A percentile compares a stretch with the other conserved stretches of the same genome.
Conservation (phyloP, 768 basidiomycete genomes). For the Suillus brevipes region DNA sequence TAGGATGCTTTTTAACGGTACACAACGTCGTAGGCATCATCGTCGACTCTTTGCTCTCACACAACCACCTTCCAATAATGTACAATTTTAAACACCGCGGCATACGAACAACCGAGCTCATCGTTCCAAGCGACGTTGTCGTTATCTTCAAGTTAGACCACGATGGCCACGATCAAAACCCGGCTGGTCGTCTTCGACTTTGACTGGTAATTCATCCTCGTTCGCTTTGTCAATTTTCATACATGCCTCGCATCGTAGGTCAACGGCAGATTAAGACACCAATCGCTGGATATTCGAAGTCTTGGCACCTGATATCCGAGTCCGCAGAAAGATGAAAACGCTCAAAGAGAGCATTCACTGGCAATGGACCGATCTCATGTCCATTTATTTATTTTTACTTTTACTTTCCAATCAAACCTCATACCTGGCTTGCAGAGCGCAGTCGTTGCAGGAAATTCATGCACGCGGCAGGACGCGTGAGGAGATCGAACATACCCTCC, state of each 20-base stretch:
- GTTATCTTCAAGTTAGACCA: conserved; percentile 3
- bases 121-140: background rate
- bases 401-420: background rate
- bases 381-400: conserved; percentile 32
- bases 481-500: conserved; percentile 77
- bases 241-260: conserved; percentile 47
- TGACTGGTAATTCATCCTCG: conserved; percentile 68
- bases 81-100: conserved; percentile 13
- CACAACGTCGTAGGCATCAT: conserved; percentile 76
- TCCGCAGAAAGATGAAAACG: conserved; percentile 78
- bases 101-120: background rate
- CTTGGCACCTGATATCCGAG: conserved; percentile 76
- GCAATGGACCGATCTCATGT: conserved; percentile 99
- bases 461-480: conserved; percentile 64
- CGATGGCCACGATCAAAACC: conserved; percentile 35
- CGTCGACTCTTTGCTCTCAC: conserved; percentile 16
- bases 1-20: conserved; percentile 78
- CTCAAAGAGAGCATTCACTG: conserved; percentile 71
- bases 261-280: conserved; percentile 92
- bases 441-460: conserved; percentile 70
- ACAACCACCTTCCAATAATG: conserved; percentile 8
- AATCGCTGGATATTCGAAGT: conserved; percentile 94
- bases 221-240: background rate
- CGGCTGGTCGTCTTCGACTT: conserved; percentile 95
- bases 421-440: conserved; percentile 45